Base-by-base conservation (phyloP, 495 filamentous ascomycete species). In the Lophium mytilinum region DNA sequence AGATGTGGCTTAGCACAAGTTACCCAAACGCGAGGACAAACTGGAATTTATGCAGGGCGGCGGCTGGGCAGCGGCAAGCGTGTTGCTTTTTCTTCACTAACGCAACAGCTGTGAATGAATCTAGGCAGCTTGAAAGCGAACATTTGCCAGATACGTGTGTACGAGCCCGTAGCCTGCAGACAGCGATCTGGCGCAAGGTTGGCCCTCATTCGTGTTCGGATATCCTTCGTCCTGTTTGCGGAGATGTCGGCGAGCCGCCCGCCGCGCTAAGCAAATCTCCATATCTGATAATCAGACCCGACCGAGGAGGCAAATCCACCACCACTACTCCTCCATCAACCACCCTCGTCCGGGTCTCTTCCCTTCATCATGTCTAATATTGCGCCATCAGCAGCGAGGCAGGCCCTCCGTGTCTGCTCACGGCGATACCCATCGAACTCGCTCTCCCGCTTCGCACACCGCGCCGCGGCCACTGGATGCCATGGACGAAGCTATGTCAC, bases 401-500 rank as follows among this genome's bases (percentile, higher is more conserved):
- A 90, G 77, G 86, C 84, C 48, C 86, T 88, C 52, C 80, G 86
- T 63, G 79, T 85, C 58, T 84, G 80, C 68, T 77, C 83, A 45
- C 66, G 68, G 43, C 66, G 67, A 40, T 58, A 61, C 40, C 48
- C 59, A 4, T 62, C 63, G 9, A 51, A 55, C 12, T 35, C 63
- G 21, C 56, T 64, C 15, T 39, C 59, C 8, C 52, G 58, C 35
- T 51, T 56, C 62, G 56, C 66, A 68, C 69, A 61, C 67, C 68
- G 56, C 60, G 61, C 54, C 61, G 74, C 72, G 69, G 73, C 61
- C 68, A 71, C 73, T 67, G 76, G 70, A 75, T 63, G 63, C 68
- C 65, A 42, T 57, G 64, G 67, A 65, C 80, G 90, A 58, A 75
- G 72, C 63, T 96, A 94, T 76, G 90, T 95, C 60, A 85, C 89